These are phyloP conservation scores for Ascochyta pisi DNA, from an alignment of 2,329 filamentous ascomycete species.

Conservation along the genomic window DNA sequence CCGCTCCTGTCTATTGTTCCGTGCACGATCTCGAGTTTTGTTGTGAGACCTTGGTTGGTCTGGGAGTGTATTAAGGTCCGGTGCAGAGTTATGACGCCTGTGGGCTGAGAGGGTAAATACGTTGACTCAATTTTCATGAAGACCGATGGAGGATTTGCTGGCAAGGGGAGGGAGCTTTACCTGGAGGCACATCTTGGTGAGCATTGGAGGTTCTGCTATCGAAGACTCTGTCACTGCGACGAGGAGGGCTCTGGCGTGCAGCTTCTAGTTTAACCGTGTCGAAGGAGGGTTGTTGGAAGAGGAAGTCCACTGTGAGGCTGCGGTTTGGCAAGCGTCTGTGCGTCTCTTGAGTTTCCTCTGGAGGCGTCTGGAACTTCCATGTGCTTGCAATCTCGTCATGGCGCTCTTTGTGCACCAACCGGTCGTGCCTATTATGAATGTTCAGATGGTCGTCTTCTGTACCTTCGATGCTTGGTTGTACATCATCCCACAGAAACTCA, in stretches of 20 bases:
- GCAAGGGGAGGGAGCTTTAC: background rate
- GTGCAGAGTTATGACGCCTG: background rate
- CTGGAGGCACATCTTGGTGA: background rate
- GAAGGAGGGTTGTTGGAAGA: background rate
- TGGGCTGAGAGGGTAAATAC: background rate
- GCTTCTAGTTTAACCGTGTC: background rate
- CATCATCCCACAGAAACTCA: background rate
- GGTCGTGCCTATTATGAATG: background rate
- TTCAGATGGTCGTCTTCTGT: background rate
- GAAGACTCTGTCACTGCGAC: background rate
- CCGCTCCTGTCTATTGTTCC: background rate
- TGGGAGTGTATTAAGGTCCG: background rate
- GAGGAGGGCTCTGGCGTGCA: background rate
- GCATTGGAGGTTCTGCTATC: background rate
- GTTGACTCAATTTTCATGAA: background rate
- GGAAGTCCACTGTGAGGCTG: background rate
- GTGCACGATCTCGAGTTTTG: background rate
- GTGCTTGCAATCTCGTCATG: background rate
- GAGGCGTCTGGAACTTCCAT: background rate
- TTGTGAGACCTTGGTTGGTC: background rate
- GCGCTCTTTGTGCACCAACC: background rate
- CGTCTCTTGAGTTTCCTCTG: background rate
- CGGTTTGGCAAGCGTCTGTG: background rate
- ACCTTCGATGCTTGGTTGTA: background rate
- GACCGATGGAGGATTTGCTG: background rate